phyloP scores from a whole-genome alignment of 2,329 filamentous ascomycete genomes.

The Aspergillus carbonarius region DNA sequence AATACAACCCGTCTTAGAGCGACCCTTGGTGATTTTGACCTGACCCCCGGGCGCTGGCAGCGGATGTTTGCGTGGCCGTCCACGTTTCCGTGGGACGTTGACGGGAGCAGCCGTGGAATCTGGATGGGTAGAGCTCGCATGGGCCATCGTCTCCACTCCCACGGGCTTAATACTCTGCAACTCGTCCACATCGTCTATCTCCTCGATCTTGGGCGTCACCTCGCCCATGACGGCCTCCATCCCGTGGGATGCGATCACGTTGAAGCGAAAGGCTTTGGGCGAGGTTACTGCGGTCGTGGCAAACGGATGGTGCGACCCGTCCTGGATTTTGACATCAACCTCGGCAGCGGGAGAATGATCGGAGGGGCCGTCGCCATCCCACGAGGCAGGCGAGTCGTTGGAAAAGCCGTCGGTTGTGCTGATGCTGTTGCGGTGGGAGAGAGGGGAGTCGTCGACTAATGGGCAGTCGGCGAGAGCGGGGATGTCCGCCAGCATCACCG shows the following conservation, averaged over 20 bases:
- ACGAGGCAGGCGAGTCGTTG: slow-evolving; percentile 30
- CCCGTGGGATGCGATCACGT: slow-evolving; percentile 24
- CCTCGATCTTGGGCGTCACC: slow-evolving; percentile 55
- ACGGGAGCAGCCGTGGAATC: slow-evolving; percentile 32
- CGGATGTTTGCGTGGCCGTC: slow-evolving; percentile 79
- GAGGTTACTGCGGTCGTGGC: slow-evolving; percentile 18
- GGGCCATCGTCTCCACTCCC: slow-evolving; percentile 26
- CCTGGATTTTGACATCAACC: slow-evolving; percentile 21
- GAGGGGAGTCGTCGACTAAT: slow-evolving; percentile 27
- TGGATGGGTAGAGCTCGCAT: slow-evolving; percentile 18
- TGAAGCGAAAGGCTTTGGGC: slow-evolving; percentile 25
- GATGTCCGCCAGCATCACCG: slow-evolving; percentile 25
- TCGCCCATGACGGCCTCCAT: slow-evolving; percentile 30
- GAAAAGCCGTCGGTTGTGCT: slow-evolving; percentile 37
- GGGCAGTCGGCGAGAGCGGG: slow-evolving; percentile 25
- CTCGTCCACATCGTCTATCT: slow-evolving; percentile 47
- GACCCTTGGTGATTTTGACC: slow-evolving; percentile 73
- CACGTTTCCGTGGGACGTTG: slow-evolving; percentile 61
- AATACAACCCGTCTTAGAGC: slow-evolving; percentile 58
- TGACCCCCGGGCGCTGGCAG: slow-evolving; percentile 58
- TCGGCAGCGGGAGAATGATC: slow-evolving; percentile 24
- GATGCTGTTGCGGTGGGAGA: slow-evolving; percentile 33
- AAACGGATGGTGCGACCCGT: slow-evolving; percentile 15
- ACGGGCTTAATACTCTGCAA: slow-evolving; percentile 32
- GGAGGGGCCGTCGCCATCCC: slow-evolving; percentile 25